A percentile compares a stretch with the other conserved stretches of the same genome.
Conservation (phyloP, 305 asterid species). For the Rubia peregrina region DNA sequence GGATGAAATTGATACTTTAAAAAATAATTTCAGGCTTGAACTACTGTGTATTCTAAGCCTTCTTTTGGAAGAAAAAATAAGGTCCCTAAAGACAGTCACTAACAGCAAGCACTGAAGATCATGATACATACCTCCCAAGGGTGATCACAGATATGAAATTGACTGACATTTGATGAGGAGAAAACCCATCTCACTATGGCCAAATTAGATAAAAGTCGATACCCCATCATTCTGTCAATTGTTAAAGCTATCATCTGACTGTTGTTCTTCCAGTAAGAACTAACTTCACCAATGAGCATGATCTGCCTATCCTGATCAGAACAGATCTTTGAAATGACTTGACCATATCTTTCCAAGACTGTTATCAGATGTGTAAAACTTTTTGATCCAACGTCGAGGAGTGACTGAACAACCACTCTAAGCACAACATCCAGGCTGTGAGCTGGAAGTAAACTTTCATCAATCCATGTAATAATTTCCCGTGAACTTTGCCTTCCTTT, state of each 20-base stretch:
- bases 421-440: conserved; percentile 70
- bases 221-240: conserved; percentile 98
- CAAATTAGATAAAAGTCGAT: conserved; percentile 85
- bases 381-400: conserved; percentile 92
- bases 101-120: conserved; percentile 4
- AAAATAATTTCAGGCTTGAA: not conserved
- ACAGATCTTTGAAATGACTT: conserved; percentile 77
- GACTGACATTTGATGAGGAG: conserved; percentile 50
- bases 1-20: not conserved
- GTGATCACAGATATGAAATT: conserved; percentile 80
- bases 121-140: conserved; percentile 81
- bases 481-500: conserved; percentile 60
- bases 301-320: conserved; percentile 80
- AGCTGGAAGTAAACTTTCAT: conserved; percentile 58
- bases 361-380: conserved; percentile 96
- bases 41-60: too few relatives aligned
- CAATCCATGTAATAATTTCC: conserved; percentile 84
- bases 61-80: not conserved
- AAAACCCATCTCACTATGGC: conserved; percentile 97
- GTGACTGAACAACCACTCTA: conserved; percentile 74
- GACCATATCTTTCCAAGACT: conserved; percentile 94
- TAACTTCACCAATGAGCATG: conserved; percentile 72
- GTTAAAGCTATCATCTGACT: conserved; percentile 86
- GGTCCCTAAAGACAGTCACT: not conserved
- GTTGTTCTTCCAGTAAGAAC: conserved; percentile 82